Evolutionary conservation across 2,329 filamentous ascomycete genomes (phyloP), one percentile per base, ranked within the genome.

Genomic region (Scedosporium aurantiacum): DNA sequence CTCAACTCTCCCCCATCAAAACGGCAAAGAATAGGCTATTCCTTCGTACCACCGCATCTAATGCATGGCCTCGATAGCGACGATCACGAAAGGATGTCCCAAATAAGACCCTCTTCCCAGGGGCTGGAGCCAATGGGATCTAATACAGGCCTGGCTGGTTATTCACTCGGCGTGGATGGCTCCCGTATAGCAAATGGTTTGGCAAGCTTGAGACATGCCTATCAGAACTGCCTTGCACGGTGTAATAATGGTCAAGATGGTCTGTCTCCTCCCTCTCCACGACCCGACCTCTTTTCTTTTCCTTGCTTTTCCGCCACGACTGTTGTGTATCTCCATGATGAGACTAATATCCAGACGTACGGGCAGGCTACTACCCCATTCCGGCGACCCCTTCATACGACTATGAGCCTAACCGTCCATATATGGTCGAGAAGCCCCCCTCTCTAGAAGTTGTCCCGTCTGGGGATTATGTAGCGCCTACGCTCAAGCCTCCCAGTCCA

Each of bases 301-400:
- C 5, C 7, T 28, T 28, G 27, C 7, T 28, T 5, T 7, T 28
- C 27, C 7, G 27, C 27, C 27, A 28, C 7, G 27, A 7, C 27
- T 28, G 27, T 27, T 5, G 5, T 28, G 27, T 28, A 28, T 6
- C 27, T 28, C 7, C 3, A 5, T 28, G 27, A 28, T 28, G 27
- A 28, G 27, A 12, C 16, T 62, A 14, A 23, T 12, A 58, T 62
- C 5, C 7, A 7, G 60, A 4, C n/a, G 43, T 25, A 62, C 58
- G 52, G 32, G 43, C 55, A 75, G 75, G 70, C 16, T 76, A 76
- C 61, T 69, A 73, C 61, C 65, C 69, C 23, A 63, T 75, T 25
- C 66, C 68, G 4, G 64, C 65, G 43, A 61, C 68, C 27, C 64
- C 65, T 12, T 55, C 67, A 4, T 65, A 65, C n/a, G 66, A 68